Evolutionary conservation across 768 basidiomycete species (phyloP).

Genomic region (Boletus insuetus): DNA sequence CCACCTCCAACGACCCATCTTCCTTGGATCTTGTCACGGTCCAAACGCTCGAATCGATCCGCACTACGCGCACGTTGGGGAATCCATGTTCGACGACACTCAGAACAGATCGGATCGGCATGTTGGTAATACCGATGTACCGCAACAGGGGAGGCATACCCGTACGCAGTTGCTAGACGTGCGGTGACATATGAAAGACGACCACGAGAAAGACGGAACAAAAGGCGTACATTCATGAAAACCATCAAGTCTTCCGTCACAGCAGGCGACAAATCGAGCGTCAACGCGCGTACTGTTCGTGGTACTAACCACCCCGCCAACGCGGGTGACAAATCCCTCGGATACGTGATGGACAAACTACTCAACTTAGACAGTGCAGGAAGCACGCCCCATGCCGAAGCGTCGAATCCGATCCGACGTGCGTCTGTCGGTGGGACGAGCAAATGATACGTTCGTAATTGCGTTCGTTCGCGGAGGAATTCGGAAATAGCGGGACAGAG

Average conservation of each 20-base stretch:
- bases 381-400: slow-evolving; percentile 68
- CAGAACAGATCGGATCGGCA: slow-evolving; percentile 38
- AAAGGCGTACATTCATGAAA: slow-evolving; percentile 40
- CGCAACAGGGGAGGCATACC: slow-evolving; percentile 53
- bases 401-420: slow-evolving; percentile 61
- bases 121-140: slow-evolving; percentile 56
- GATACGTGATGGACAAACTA: slow-evolving; percentile 60
- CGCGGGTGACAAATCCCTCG: slow-evolving; percentile 58
- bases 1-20: slow-evolving; percentile 41
- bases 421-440: slow-evolving; percentile 44
- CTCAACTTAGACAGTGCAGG: slow-evolving; percentile 52
- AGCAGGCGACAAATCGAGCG: slow-evolving; percentile 38
- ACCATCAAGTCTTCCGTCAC: slow-evolving; percentile 39
- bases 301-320: slow-evolving; percentile 71
- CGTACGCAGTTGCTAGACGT: slow-evolving; percentile 53
- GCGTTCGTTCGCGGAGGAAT: slow-evolving; percentile 55
- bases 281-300: slow-evolving; percentile 45
- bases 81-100: slow-evolving; percentile 58
- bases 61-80: slow-evolving; percentile 56
- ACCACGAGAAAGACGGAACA: too few relatives aligned
- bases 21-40: slow-evolving; percentile 38
- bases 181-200: not conserved
- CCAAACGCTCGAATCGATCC: slow-evolving; percentile 54
- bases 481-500: slow-evolving; percentile 68
- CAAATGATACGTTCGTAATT: slow-evolving; percentile 53